Base-by-base conservation (phyloP, 2,329 filamentous ascomycete genomes). In the Chalara sp. region DNA sequence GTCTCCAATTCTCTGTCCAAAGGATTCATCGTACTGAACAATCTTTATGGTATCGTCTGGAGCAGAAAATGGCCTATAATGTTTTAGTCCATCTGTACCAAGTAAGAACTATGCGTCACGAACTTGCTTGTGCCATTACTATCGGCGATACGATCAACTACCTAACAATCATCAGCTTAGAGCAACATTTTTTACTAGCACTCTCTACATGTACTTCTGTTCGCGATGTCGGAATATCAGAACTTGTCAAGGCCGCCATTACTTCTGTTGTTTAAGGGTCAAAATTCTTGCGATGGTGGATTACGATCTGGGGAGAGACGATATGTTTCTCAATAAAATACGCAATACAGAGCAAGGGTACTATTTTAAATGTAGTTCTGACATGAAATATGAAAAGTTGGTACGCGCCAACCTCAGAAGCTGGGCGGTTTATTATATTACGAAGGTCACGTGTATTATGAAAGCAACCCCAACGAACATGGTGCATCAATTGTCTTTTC, bases 21-120 rank as follows among this genome's bases (percentile, higher is more conserved):
- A 68, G n/a, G 58, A 58, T 3, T 61, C 46, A 40, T 72, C 63
- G 51, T 75, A 71, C 48, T 67, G 63, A 1, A 65, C 60, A 41
- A 75, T 56, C 5, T 56, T 64, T 3, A 74, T 47, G 49, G 63
- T 43, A 32, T 63, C 61, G 40, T 52, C 51, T 5, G 55, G 47
- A 11, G 47, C 47, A n/a, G 50, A 45, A n/a, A 28, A 21, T 12
- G 54, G 10, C 46, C 62, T 64, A 44, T 37, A 33, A n/a, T 2
- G 31, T 41, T 6, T 21, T 44, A 46, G 61, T 39, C 58, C 56
- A 21, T 31, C 21, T 8, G 41, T 43, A 11, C 4, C 11, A n/a
- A n/a, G 41, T 2, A 35, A 31, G 40, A 10, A 8, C 10, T 40
- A 35, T 8, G 30, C 39, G 11, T 29, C 41, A 11, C 35, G 42